Evolutionary conservation across 495 filamentous ascomycete genomes (phyloP).

Genomic region (Penicillium herquei): DNA sequence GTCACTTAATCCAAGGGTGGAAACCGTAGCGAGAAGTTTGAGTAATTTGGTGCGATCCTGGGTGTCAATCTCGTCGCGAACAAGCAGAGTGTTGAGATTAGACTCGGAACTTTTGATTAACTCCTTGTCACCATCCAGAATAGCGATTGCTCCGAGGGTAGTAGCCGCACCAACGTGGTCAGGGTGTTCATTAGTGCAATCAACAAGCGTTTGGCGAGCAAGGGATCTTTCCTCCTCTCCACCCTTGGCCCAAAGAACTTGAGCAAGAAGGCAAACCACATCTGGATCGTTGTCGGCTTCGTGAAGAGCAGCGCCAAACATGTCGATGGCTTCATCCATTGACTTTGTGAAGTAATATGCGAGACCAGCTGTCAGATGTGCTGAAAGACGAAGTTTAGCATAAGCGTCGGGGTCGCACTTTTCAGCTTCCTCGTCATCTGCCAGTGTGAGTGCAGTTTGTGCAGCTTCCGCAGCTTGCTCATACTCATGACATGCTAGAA

Average conservation of each 20-base stretch:
- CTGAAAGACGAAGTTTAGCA: slow-evolving; percentile 69
- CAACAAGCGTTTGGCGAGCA: slow-evolving; percentile 78
- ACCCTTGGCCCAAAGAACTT: slow-evolving; percentile 90
- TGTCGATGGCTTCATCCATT: slow-evolving; percentile 65
- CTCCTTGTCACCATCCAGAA: slow-evolving; percentile 75
- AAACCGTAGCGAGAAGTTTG: slow-evolving; percentile 57
- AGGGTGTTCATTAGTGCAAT: slow-evolving; percentile 66
- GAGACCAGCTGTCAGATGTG: slow-evolving; percentile 82
- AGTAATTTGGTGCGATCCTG: slow-evolving; percentile 52
- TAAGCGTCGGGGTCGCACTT: slow-evolving; percentile 57
- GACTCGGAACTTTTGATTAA: slow-evolving; percentile 75
- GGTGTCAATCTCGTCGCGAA: slow-evolving; percentile 52
- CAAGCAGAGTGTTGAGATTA: slow-evolving; percentile 70
- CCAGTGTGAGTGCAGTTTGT: slow-evolving; percentile 69
- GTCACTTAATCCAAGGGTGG: slow-evolving; percentile 38
- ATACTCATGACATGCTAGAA: slow-evolving; percentile 66
- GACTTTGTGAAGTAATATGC: slow-evolving; percentile 68
- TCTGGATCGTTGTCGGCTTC: slow-evolving; percentile 79
- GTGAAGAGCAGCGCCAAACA: slow-evolving; percentile 77
- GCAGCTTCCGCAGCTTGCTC: slow-evolving; percentile 67
- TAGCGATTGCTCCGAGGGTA: slow-evolving; percentile 77
- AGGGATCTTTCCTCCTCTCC: slow-evolving; percentile 68
- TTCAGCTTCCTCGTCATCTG: slow-evolving; percentile 53
- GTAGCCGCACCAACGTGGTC: slow-evolving; percentile 74
- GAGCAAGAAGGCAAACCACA: slow-evolving; percentile 81